phyloP scores from a whole-genome alignment of 768 basidiomycete species.

The Agaricus subrufescens region DNA sequence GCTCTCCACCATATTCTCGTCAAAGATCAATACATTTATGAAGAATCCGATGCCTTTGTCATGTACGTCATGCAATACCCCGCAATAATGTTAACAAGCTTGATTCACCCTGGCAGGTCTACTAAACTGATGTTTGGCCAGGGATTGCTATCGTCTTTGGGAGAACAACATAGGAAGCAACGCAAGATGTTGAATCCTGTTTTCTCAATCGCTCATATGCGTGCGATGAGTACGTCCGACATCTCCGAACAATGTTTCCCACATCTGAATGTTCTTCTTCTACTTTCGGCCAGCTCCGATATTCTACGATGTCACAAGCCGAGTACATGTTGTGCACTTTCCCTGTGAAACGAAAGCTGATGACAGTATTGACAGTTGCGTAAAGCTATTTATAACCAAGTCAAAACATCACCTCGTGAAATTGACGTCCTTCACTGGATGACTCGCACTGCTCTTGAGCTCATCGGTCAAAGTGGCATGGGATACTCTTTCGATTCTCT shows the following conservation, averaged over 20 bases:
- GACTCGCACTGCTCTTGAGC: slow-evolving; percentile 40
- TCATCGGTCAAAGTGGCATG: slow-evolving; percentile 48
- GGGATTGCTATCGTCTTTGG: slow-evolving; percentile 22
- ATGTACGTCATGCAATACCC: slow-evolving; percentile 15
- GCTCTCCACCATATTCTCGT: slow-evolving; percentile 40
- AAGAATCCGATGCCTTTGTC: slow-evolving; percentile 20
- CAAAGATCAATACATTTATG: slow-evolving; percentile 30
- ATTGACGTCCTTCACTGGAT: slow-evolving; percentile 34
- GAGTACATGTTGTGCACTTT: slow-evolving; percentile 13
- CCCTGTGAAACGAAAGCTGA: not conserved
- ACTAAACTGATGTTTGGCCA: slow-evolving; percentile 20
- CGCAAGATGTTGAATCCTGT: slow-evolving; percentile 42
- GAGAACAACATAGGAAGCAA: slow-evolving; percentile 22
- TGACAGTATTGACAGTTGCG: slow-evolving; percentile 18
- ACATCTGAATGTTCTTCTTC: not conserved
- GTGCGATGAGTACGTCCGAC: slow-evolving; percentile 21
- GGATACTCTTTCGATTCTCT: slow-evolving; percentile 40
- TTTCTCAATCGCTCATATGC: slow-evolving; percentile 37
- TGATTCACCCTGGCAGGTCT: slow-evolving; percentile 1
- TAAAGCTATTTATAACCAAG: slow-evolving; percentile 20
- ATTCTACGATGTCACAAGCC: slow-evolving; percentile 27
- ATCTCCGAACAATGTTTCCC: not conserved
- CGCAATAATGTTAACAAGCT: slow-evolving; percentile 6
- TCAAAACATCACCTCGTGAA: slow-evolving; percentile 26
- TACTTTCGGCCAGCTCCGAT: slow-evolving; percentile 23